Percentiles rank a stretch among this genome's conserved stretches.
Conservation (phyloP, 1,139 yeast genomes). For the Suhomyces bokatorum region DNA sequence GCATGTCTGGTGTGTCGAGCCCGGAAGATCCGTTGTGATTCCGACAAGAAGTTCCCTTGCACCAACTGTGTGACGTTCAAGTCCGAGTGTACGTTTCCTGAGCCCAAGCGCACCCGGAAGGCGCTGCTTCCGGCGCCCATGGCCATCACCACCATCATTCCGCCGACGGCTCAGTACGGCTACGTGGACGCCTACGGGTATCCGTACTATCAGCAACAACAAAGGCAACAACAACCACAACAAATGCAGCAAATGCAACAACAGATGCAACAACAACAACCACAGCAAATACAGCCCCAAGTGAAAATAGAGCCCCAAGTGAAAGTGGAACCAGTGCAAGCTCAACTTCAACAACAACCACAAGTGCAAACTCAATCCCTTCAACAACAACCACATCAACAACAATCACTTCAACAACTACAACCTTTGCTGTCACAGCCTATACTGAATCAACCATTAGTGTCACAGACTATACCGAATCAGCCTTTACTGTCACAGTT, state of each 20-base stretch:
- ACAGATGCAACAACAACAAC: neutral
- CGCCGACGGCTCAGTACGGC: slow-evolving; percentile 65
- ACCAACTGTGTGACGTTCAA: slow-evolving; percentile 27
- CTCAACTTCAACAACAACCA: no score
- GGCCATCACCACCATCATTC: slow-evolving; percentile 93
- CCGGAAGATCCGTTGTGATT: slow-evolving; percentile 64
- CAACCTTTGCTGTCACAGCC: neutral
- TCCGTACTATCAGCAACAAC: neutral
- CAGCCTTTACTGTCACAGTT: no score
- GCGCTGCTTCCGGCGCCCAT: slow-evolving; percentile 63
- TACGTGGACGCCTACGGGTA: neutral
- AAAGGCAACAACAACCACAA: neutral
- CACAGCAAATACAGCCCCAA: neutral
- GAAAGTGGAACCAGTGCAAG: no score
- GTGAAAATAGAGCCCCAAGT: no score
- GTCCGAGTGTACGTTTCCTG: slow-evolving; percentile 21
- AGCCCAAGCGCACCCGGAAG: slow-evolving; percentile 5
- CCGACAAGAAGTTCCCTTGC: slow-evolving; percentile 26
- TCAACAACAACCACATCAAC: no score
- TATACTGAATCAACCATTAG: no score
- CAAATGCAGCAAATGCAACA: neutral
- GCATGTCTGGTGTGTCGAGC: slow-evolving; percentile 53
- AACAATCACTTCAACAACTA: no score
- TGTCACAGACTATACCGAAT: no score
- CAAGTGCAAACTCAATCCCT: no score